A percentile compares a stretch with the other conserved stretches of the same genome.
Conservation (phyloP, 2,329 filamentous ascomycete genomes). For the Fusarium sp. region DNA sequence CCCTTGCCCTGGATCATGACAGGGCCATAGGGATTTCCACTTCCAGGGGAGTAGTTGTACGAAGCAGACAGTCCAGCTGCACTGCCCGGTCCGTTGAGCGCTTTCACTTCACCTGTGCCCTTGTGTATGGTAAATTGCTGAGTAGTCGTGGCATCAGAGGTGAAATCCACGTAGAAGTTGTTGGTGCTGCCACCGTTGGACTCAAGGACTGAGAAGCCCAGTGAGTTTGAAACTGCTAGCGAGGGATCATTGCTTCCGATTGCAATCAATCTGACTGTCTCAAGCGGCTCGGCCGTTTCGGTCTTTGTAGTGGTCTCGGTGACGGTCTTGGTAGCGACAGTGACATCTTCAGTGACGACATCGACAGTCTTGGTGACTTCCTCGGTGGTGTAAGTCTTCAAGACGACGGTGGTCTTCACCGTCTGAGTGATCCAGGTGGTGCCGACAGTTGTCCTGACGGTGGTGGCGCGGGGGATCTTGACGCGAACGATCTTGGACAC, state of each 20-base stretch:
- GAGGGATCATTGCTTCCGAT: not conserved
- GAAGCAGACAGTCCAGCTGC: not conserved
- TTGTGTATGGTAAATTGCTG: not conserved
- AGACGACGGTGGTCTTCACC: not conserved
- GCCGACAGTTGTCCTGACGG: not conserved
- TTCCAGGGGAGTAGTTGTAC: not conserved
- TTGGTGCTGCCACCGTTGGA: too few relatives aligned
- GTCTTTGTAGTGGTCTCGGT: not conserved
- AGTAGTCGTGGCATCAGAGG: not conserved
- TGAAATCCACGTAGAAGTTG: not conserved
- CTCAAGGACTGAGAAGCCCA: not conserved
- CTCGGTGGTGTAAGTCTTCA: not conserved
- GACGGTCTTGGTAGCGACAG: slow-evolving; percentile 1
- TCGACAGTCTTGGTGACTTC: slow-evolving; percentile 1
- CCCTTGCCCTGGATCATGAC: not conserved
- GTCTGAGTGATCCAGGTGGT: not conserved
- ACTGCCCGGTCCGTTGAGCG: not conserved
- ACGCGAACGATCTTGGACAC: not conserved
- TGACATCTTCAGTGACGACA: not conserved
- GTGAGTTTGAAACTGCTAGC: not conserved
- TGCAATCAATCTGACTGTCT: not conserved
- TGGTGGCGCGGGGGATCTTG: not conserved
- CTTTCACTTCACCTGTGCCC: not conserved
- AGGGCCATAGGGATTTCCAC: not conserved
- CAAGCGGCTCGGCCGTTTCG: not conserved